Conservation (phyloP, 805 yeast species). For the Yamadazyma scolyti region DNA sequence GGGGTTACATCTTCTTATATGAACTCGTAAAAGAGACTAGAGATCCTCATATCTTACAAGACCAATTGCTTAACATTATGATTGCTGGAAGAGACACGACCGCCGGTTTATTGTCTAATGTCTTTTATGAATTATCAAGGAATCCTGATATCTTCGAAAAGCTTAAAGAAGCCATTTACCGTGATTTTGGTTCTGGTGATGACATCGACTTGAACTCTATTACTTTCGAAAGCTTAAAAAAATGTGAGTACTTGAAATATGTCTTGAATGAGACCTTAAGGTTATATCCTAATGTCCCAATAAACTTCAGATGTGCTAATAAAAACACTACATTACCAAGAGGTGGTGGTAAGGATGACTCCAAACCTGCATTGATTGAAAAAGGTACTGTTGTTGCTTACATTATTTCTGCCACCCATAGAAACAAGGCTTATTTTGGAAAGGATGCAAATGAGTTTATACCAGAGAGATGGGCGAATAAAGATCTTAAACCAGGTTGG, state of each 20-base stretch:
- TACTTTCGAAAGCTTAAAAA: constrained; percentile 32
- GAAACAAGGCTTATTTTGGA: constrained; percentile 38
- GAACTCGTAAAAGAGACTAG: constrained; percentile 39
- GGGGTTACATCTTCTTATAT: constrained; percentile 36
- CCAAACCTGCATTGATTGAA: constrained; percentile 34
- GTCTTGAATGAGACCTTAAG: constrained; percentile 30
- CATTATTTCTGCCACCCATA: constrained; percentile 40
- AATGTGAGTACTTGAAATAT: constrained; percentile 29
- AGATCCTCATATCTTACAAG: constrained; percentile 33
- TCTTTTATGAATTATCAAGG: constrained; percentile 29
- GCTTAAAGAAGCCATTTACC: constrained; percentile 23
- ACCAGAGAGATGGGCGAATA: constrained; percentile 48
- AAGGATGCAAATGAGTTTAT: constrained; percentile 39
- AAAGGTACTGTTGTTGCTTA: constrained; percentile 43
- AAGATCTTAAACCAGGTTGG: constrained; percentile 37
- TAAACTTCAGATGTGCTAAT: constrained; percentile 28
- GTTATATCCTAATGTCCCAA: constrained; percentile 33
- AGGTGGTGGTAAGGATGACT: constrained; percentile 37
- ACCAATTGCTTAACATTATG: constrained; percentile 39
- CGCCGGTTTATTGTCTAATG: constrained; percentile 29
- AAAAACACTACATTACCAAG: constrained; percentile 30
- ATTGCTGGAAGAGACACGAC: constrained; percentile 40
- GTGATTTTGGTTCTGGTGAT: constrained; percentile 24
- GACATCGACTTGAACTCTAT: constrained; percentile 19
- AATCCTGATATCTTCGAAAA: constrained; percentile 26